Evolutionary conservation across 768 basidiomycete species (phyloP).

Genomic region (Tylopilus rubrobrunneus): DNA sequence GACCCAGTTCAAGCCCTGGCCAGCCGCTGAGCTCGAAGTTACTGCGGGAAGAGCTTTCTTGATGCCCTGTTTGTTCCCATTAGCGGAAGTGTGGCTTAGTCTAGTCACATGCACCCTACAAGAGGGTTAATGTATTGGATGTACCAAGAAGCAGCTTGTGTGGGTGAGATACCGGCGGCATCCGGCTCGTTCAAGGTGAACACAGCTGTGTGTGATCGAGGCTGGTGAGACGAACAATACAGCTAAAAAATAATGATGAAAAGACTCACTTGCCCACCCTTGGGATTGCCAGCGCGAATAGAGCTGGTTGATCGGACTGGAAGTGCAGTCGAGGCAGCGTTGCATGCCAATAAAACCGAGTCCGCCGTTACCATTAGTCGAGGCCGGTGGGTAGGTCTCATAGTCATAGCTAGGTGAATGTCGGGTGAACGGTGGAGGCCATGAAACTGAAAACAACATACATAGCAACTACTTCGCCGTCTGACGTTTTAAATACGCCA

Average conservation of each 20-base stretch:
- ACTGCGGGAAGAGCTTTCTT: constrained; percentile 39
- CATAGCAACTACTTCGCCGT: constrained; percentile 34
- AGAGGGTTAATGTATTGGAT: constrained; percentile 35
- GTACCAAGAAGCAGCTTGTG: constrained; percentile 35
- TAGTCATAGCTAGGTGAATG: constrained; percentile 33
- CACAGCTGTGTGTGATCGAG: constrained; percentile 19
- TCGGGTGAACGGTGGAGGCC: not conserved
- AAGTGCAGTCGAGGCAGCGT: constrained; percentile 34
- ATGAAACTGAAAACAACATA: constrained; percentile 7
- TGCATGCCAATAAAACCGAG: constrained; percentile 40
- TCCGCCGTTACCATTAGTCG: constrained; percentile 35
- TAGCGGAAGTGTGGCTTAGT: not conserved
- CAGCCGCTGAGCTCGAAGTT: constrained; percentile 30
- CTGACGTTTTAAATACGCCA: constrained; percentile 27
- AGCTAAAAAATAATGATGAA: too few species aligned
- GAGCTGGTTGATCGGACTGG: constrained; percentile 33
- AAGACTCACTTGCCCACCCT: constrained; percentile 30
- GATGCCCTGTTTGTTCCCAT: constrained; percentile 21
- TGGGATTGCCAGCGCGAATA: constrained; percentile 32
- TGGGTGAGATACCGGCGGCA: constrained; percentile 25
- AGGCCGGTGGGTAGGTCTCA: constrained; percentile 34
- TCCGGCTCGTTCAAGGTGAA: constrained; percentile 38
- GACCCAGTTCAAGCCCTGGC: constrained; percentile 35
- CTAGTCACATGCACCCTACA: constrained; percentile 18
- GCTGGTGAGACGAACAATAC: not conserved